phyloP scores from a whole-genome alignment of 495 filamentous ascomycete genomes.

The Penicillium arizonense region DNA sequence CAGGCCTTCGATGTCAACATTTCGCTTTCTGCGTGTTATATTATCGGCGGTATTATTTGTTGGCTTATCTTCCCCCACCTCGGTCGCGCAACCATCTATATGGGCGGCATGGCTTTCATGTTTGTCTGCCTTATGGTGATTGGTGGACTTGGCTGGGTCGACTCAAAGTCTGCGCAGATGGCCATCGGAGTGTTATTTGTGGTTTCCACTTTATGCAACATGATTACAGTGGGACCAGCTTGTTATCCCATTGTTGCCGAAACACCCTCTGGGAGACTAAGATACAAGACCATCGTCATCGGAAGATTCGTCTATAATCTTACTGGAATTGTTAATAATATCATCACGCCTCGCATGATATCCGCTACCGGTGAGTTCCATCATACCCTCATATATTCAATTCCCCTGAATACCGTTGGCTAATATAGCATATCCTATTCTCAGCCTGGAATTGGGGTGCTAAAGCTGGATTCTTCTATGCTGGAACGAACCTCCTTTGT shows the following conservation, averaged over 20 bases:
- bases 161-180: constrained; percentile 29
- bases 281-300: constrained; percentile 34
- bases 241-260: constrained; percentile 41
- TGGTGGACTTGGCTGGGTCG: constrained; percentile 54
- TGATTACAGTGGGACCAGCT: constrained; percentile 42
- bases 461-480: constrained; percentile 42
- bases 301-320: constrained; percentile 31
- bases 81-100: constrained; percentile 52
- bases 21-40: constrained; percentile 56
- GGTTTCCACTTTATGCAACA: constrained; percentile 27
- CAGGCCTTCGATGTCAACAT: constrained; percentile 29
- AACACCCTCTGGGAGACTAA: constrained; percentile 32
- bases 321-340: constrained; percentile 26
- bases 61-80: constrained; percentile 53
- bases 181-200: constrained; percentile 27
- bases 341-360: constrained; percentile 28
- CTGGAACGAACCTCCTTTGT: constrained; percentile 22
- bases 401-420: background rate
- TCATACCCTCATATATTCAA: background rate
- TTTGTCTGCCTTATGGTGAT: constrained; percentile 41
- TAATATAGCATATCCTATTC: constrained; percentile 5
- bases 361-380: background rate
- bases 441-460: constrained; percentile 40
- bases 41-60: constrained; percentile 60
- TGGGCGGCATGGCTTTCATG: constrained; percentile 45